phyloP scores from a whole-genome alignment of 73 alveolate species.

The Paramecium pentaurelia region DNA sequence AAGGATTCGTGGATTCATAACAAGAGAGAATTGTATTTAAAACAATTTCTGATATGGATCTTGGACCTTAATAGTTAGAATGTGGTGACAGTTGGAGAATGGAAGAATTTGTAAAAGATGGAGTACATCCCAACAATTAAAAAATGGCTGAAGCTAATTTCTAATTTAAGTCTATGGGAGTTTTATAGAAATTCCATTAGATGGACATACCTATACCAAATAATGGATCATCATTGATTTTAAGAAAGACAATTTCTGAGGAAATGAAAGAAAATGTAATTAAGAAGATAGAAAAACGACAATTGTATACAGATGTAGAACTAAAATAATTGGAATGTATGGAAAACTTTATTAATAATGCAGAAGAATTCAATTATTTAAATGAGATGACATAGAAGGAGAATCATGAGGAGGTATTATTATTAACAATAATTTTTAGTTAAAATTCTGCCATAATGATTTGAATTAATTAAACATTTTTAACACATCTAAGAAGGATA shows the following conservation, averaged over 20 bases:
- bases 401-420: constrained; percentile 26
- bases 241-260: neutral
- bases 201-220: neutral
- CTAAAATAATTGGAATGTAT: neutral
- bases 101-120: constrained; percentile 21
- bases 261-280: neutral
- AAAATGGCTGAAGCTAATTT: neutral
- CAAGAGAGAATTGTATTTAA: neutral
- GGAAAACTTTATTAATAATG: neutral
- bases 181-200: neutral
- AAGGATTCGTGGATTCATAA: constrained; percentile 17
- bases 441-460: constrained; percentile 36
- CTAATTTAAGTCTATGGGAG: constrained; percentile 13
- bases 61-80: neutral
- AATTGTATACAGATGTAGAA: neutral
- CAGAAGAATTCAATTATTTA: neutral
- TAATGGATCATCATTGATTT: neutral
- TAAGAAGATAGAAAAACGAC: neutral
- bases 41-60: neutral
- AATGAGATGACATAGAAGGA: neutral
- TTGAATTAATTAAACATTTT: constrained; percentile 30
- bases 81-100: constrained; percentile 25
- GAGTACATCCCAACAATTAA: neutral
- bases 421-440: neutral
- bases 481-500: neutral